Conservation (phyloP, 2,329 filamentous ascomycete species). For the Cercospora sp. region DNA sequence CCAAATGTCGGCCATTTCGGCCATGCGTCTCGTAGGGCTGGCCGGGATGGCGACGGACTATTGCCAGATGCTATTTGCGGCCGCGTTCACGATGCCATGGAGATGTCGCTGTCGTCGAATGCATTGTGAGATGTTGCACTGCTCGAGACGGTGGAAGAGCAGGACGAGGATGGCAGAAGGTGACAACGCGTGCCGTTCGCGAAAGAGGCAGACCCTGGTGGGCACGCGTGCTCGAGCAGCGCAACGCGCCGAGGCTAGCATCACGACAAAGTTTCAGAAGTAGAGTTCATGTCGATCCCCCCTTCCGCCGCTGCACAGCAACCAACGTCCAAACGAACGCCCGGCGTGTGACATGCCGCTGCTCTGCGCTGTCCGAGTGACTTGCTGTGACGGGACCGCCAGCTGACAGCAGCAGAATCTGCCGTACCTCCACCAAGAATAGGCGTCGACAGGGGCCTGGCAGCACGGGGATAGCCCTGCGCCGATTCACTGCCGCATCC, state of each 20-base stretch:
- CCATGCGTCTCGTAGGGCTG: background rate
- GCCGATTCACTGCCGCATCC: background rate
- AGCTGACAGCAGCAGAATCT: background rate
- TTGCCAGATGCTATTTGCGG: background rate
- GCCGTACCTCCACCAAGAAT: background rate
- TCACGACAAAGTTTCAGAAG: background rate
- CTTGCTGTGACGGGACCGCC: background rate
- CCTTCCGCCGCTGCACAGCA: background rate
- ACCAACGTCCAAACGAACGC: background rate
- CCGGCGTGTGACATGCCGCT: background rate
- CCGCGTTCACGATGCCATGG: background rate
- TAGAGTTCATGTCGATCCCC: background rate
- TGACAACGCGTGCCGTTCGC: background rate
- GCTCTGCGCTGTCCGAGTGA: background rate
- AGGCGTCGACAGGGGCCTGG: background rate
- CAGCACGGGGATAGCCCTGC: background rate
- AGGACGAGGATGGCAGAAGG: background rate
- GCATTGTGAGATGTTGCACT: background rate
- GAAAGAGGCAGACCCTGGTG: background rate
- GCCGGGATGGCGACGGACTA: background rate
- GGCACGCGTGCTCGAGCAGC: background rate
- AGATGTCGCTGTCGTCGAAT: background rate
- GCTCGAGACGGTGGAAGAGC: background rate
- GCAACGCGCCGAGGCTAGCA: constrained; percentile 2
- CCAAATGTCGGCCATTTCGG: constrained; percentile 1